phyloP scores from a whole-genome alignment of 352 stramenopile genomes.

The Phytophthora sp. region DNA sequence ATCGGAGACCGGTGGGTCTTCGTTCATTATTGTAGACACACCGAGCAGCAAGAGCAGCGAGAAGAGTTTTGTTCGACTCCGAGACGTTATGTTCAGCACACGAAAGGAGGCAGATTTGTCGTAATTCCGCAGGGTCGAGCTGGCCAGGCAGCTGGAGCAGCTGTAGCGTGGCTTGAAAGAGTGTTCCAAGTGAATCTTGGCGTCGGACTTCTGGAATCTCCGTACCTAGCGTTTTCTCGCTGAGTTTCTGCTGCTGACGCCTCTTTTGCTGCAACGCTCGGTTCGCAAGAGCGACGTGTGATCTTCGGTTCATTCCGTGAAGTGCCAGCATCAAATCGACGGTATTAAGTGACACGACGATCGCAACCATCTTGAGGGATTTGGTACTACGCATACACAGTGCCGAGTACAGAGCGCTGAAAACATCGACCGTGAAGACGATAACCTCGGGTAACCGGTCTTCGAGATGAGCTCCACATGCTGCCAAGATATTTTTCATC shows the following conservation, averaged over 20 bases:
- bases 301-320: constrained; percentile 31
- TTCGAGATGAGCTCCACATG: constrained; percentile 36
- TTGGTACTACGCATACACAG: constrained; percentile 43
- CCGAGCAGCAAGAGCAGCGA: constrained; percentile 32
- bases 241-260: constrained; percentile 12
- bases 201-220: neutral
- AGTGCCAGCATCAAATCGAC: constrained; percentile 26
- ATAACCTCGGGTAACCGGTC: constrained; percentile 42
- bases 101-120: constrained; percentile 42
- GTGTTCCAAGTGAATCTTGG: constrained; percentile 28
- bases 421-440: constrained; percentile 48
- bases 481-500: constrained; percentile 35
- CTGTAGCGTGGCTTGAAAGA: constrained; percentile 33
- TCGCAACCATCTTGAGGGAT: constrained; percentile 30
- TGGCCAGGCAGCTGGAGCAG: constrained; percentile 37
- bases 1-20: constrained; percentile 11
- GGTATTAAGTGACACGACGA: constrained; percentile 28
- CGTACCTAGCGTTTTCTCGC: neutral
- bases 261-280: constrained; percentile 14
- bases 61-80: constrained; percentile 20
- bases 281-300: constrained; percentile 21
- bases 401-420: constrained; percentile 45
- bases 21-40: constrained; percentile 41
- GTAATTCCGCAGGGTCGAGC: constrained; percentile 38
- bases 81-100: constrained; percentile 38